phyloP scores from a whole-genome alignment of 1,284 basidiomycete species.

The Marasmius sp. region DNA sequence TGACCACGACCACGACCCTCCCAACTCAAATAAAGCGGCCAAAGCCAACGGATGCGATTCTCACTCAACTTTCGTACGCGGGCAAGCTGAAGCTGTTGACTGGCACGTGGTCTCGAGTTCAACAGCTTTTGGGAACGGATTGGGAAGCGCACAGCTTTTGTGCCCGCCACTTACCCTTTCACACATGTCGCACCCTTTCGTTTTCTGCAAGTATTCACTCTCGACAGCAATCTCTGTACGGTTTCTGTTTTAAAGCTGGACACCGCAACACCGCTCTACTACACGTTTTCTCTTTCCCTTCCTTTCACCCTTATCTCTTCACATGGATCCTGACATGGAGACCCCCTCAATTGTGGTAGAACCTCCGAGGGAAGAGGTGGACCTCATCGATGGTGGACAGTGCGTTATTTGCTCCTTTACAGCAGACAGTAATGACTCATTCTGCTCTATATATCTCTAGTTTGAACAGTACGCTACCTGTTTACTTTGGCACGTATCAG shows the following conservation, averaged over 20 bases:
- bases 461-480: constrained; percentile 9
- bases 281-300: not conserved
- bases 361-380: constrained; percentile 11
- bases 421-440: constrained; percentile 7
- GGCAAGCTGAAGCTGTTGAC: too few species aligned
- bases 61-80: too few species aligned
- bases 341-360: constrained; percentile 14
- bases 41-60: not conserved
- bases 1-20: too few species aligned
- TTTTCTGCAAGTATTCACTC: not conserved
- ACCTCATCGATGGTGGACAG: constrained; percentile 13
- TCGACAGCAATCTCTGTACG: not conserved
- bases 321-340: constrained; percentile 7
- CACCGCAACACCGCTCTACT: not conserved
- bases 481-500: constrained; percentile 2
- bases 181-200: not conserved
- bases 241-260: not conserved
- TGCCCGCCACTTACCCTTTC: not conserved
- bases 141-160: not conserved
- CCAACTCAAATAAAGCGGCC: not conserved
- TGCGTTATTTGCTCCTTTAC: not conserved
- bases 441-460: constrained; percentile 3
- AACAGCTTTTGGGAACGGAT: not conserved
- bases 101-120: not conserved
- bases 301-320: not conserved